Base-by-base conservation (phyloP, 2,329 filamentous ascomycete species). In the Cercospora sesami region DNA sequence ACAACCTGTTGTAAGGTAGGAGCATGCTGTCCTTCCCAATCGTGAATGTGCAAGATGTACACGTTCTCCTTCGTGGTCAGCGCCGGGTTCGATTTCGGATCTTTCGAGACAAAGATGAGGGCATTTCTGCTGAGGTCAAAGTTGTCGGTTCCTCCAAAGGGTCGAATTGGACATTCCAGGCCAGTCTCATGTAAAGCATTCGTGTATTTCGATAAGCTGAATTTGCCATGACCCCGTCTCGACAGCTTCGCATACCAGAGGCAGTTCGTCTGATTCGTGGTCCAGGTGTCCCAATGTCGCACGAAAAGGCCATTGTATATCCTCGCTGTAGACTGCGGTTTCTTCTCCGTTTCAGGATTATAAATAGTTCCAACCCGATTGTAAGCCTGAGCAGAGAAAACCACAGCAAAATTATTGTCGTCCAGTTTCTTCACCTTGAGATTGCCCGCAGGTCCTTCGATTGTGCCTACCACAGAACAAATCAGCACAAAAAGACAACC, bases 21-120 rank as follows among this genome's bases (percentile, higher is more conserved):
- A 69, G 88, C 78, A 76, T 84, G 76, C 64, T 79, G 72, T 62
- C 88, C 84, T 5, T 83, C 79, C 75, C 90, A 93, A 4, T 84
- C 86, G 60, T 83, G 81, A 33, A 93, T 81, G 0, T 89, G 86
- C 4, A 91, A 85, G 58, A 90, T 87, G 79, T 95, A 96, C 33
- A 96, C 85, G 75, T 95, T 91, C 0, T 90, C 90, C 75, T 94
- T 94, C 5, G 93, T 96, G 78, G 91, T 88, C 66, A 91, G 86
- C 0, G 91, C 91, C 3, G 87, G 88, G 73, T 91, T 88, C 28
- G 93, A 79, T 10, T 86, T 82, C 0, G 91, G 91, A 73, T 93
- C 91, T 73, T 92, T 92, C 8, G 91, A 86, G 9, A 93, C 87
- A 74, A 94, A 94, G 6, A 89, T 86, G 63, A 94, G 84, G 0